Conservation (phyloP, 2,329 filamentous ascomycete genomes). For the Fusarium buharicum region DNA sequence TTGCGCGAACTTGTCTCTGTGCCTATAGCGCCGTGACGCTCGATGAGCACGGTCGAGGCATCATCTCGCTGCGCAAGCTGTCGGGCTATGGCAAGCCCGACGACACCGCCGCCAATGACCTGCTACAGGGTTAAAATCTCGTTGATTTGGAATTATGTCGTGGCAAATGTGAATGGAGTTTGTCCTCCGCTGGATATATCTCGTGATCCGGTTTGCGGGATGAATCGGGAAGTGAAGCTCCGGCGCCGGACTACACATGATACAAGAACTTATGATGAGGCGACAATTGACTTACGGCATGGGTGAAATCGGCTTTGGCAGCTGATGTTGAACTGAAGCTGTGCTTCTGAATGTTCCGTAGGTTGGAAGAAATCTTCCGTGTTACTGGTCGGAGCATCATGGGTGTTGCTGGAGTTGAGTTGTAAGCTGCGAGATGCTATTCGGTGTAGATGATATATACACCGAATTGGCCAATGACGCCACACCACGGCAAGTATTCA, state of each 20-base stretch:
- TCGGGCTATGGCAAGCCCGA: slow-evolving; percentile 83
- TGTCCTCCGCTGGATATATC: slow-evolving; percentile 1
- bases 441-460: slow-evolving; percentile 13
- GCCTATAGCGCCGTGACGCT: slow-evolving; percentile 79
- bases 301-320: slow-evolving; percentile 56
- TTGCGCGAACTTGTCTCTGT: slow-evolving; percentile 91
- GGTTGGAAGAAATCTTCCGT: background rate
- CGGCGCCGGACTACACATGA: slow-evolving; percentile 21
- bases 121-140: slow-evolving; percentile 40
- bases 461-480: slow-evolving; percentile 17
- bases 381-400: slow-evolving; percentile 33
- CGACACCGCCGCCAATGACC: slow-evolving; percentile 71
- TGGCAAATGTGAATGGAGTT: background rate
- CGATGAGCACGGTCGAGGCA: slow-evolving; percentile 79
- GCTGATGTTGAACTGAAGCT: slow-evolving; percentile 52
- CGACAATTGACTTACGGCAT: slow-evolving; percentile 51
- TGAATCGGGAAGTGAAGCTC: slow-evolving; percentile 11
- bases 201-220: slow-evolving; percentile 12
- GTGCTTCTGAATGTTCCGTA: slow-evolving; percentile 23
- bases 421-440: slow-evolving; percentile 1
- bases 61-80: slow-evolving; percentile 72
- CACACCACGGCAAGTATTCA: background rate
- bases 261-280: slow-evolving; percentile 9
- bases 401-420: slow-evolving; percentile 8
- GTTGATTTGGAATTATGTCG: background rate